Evolutionary conservation across 257 asterid genomes (phyloP), one percentile per base, ranked within the genome.

Genomic region (Solanum peruvianum): DNA sequence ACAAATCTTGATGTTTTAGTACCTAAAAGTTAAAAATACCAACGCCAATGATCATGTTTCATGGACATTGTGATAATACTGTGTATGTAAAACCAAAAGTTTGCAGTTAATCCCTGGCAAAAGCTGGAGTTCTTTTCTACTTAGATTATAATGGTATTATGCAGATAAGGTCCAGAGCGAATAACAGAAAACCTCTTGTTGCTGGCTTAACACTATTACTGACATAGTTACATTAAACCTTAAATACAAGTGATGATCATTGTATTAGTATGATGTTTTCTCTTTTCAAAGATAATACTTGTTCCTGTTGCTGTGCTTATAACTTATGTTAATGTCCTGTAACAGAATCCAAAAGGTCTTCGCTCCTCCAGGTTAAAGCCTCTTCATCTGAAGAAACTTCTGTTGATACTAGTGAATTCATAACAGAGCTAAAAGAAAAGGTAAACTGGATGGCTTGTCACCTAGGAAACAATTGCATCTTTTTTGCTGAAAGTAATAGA

Each of bases 391-490:
- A 95, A 5, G 98, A 96, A 91, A 39, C 96, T 42, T 21, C 87
- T 18, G 64, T 92, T 5, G 98, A 97, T 89, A 44, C 95, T 87
- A 90, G 84, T 85, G 98, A 95, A 87, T 85, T 95, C 75, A 29
- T 97, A 82, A 66, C 91, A 2, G 99, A 97, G 91, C 92, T 97
- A 31, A 94, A 95, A 87, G 92, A 93, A 89, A 97, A 95, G 98
- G 99, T 94, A 87, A 42, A 81, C 67, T 35, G 1, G 77, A 31
- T 41, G 14, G 47, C 29, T 85, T 14, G 81, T 20, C 47, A 11
- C 44, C 84, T 35, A 44, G 1, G 35, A 11, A 69, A 69, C 18
- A 70, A 70, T 13, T 70, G 44, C 42, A 33, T 71, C 71, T 73
- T 60, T 82, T 66, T 86, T 64, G 25, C 7, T 58, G 37, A 47